These are phyloP conservation scores for Hebeloma cylindrosporum DNA, from an alignment of 768 basidiomycete species.

Conservation along the genomic window DNA sequence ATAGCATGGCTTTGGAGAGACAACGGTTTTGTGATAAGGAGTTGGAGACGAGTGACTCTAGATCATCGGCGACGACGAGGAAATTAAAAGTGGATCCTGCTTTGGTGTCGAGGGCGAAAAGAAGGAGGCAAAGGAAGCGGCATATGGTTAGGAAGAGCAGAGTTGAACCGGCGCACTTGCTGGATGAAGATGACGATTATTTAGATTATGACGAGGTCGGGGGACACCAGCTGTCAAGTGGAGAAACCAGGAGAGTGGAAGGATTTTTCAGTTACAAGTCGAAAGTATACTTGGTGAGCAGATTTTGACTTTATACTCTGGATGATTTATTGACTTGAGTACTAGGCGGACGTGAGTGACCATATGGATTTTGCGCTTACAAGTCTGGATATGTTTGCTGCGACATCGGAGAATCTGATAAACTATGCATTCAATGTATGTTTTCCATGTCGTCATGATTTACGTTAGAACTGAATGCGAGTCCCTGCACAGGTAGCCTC, in stretches of 20 bases:
- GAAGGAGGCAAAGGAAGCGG: constrained; percentile 1
- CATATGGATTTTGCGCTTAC: constrained; percentile 69
- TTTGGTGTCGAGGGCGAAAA: too few species aligned
- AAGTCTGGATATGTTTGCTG: constrained; percentile 67
- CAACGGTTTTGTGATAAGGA: neutral
- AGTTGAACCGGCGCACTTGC: constrained; percentile 7
- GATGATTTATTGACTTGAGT: neutral
- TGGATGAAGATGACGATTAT: neutral
- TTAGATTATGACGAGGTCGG: neutral
- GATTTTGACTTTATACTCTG: neutral
- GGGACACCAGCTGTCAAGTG: too few species aligned
- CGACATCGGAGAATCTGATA: constrained; percentile 64
- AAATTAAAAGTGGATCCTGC: too few species aligned
- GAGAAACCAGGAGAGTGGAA: constrained; percentile 21
- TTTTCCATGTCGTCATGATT: constrained; percentile 10
- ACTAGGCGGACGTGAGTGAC: constrained; percentile 69
- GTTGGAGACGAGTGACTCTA: neutral
- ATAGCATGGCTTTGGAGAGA: constrained; percentile 17
- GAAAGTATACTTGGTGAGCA: constrained; percentile 62
- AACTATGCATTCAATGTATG: constrained; percentile 70
- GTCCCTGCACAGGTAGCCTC: constrained; percentile 47
- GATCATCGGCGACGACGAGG: too few species aligned
- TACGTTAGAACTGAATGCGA: neutral
- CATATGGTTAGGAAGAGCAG: neutral
- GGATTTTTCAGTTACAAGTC: constrained; percentile 66